Conservation (phyloP, 2,329 filamentous ascomycete species). For the Fusarium sp. region DNA sequence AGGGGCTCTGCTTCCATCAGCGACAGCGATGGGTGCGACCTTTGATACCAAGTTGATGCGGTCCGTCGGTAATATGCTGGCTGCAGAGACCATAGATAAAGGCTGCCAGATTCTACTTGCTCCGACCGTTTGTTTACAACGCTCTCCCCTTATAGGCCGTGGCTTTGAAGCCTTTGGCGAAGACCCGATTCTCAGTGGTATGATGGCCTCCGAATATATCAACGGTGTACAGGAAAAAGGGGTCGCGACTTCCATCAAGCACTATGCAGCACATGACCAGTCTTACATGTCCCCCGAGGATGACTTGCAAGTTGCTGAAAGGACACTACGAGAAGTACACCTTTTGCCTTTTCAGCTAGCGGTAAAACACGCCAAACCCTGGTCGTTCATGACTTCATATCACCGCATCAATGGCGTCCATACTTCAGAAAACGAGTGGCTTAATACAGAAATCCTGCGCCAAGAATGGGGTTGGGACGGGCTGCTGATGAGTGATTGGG, state of each 20-base stretch:
- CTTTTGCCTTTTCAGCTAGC: slow-evolving; percentile 53
- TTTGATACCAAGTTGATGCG: slow-evolving; percentile 68
- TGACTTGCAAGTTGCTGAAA: slow-evolving; percentile 7
- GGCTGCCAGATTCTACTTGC: not conserved
- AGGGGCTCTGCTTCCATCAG: too few species aligned
- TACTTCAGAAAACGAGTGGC: slow-evolving; percentile 28
- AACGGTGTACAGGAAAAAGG: slow-evolving; percentile 52
- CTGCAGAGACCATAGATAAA: slow-evolving; percentile 53
- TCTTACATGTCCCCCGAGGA: slow-evolving; percentile 35
- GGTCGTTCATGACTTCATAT: slow-evolving; percentile 47
- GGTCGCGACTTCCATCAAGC: slow-evolving; percentile 54
- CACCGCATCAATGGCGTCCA: slow-evolving; percentile 54
- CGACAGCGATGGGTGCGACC: slow-evolving; percentile 48
- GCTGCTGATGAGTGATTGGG: slow-evolving; percentile 51
- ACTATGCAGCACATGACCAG: slow-evolving; percentile 55
- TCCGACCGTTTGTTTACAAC: slow-evolving; percentile 52
- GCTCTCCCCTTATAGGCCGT: slow-evolving; percentile 53
- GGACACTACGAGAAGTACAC: slow-evolving; percentile 33
- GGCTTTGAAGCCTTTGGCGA: slow-evolving; percentile 56
- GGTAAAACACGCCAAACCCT: slow-evolving; percentile 50
- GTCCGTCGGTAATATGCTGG: slow-evolving; percentile 66
- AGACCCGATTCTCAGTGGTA: slow-evolving; percentile 54
- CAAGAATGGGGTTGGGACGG: slow-evolving; percentile 54
- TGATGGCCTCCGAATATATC: slow-evolving; percentile 46
- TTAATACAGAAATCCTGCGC: slow-evolving; percentile 47